phyloP scores from a whole-genome alignment of 805 yeast genomes.

The Spathaspora boniae region DNA sequence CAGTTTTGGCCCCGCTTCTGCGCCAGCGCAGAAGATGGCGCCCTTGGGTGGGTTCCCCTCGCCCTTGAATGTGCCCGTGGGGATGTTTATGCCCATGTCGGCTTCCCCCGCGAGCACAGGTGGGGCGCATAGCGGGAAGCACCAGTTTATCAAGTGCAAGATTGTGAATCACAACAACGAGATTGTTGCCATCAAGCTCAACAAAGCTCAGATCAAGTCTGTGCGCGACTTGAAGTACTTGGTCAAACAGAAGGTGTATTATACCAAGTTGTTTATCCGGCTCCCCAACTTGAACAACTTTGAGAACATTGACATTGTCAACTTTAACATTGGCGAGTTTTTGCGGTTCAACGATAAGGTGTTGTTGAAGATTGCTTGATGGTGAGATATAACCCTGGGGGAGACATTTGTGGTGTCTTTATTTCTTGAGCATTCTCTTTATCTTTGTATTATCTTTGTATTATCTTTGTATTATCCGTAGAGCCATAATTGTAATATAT shows the following conservation, averaged over 20 bases:
- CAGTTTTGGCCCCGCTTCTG: too few relatives aligned
- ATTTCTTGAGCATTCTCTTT: neutral
- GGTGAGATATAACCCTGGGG: too few relatives aligned
- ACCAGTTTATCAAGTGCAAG: conserved; percentile 23
- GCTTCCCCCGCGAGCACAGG: too few relatives aligned
- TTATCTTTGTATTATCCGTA: neutral
- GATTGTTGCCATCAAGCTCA: conserved; percentile 22
- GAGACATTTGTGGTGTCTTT: too few relatives aligned
- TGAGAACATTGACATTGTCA: conserved; percentile 25
- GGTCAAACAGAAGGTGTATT: conserved; percentile 22
- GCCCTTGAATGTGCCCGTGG: too few relatives aligned
- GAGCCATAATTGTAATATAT: too few relatives aligned
- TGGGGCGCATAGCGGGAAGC: neutral
- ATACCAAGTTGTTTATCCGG: conserved; percentile 20
- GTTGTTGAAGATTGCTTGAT: conserved; percentile 17
- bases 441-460: neutral
- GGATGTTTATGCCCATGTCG: too few relatives aligned
- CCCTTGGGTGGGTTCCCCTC: too few relatives aligned
- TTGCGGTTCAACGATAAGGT: conserved; percentile 20
- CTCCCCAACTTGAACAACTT: conserved; percentile 19
- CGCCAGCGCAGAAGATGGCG: too few relatives aligned
- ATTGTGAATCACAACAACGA: conserved; percentile 25
- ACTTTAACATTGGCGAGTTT: conserved; percentile 17
- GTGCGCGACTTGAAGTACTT: conserved; percentile 23
- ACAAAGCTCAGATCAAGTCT: conserved; percentile 19